Evolutionary conservation across 306 rosid species (phyloP).

Genomic region (Gillenia trifoliata): DNA sequence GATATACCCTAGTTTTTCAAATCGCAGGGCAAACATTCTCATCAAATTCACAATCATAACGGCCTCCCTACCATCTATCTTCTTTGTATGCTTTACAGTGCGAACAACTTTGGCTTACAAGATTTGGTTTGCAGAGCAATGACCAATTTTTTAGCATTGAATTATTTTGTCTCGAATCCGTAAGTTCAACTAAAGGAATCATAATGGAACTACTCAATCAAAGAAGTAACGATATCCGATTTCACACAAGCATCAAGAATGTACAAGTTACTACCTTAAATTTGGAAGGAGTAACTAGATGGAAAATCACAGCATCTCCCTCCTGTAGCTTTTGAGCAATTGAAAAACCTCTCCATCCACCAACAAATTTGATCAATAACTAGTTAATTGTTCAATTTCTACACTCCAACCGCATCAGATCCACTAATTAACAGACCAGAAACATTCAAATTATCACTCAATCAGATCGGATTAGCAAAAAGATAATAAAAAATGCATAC

Average conservation of each 20-base stretch:
- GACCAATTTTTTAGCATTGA: background rate
- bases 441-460: background rate
- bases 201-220: too few species aligned
- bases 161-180: too few species aligned
- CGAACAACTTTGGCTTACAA: background rate
- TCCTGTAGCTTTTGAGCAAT: too few species aligned
- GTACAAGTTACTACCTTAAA: too few species aligned
- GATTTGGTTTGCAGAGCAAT: background rate
- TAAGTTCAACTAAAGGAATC: too few species aligned
- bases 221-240: too few species aligned
- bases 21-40: background rate
- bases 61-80: background rate
- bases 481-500: background rate
- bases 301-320: too few species aligned
- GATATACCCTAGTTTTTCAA: too few species aligned
- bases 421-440: too few species aligned
- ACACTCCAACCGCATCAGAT: constrained; percentile 3
- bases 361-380: background rate
- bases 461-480: background rate
- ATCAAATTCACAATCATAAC: background rate
- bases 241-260: too few species aligned
- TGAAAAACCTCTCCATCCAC: too few species aligned
- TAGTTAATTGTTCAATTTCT: background rate
- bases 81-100: background rate
- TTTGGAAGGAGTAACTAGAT: too few species aligned